phyloP scores from a whole-genome alignment of 140 eudicot genomes.

The Flaveria floridana region DNA sequence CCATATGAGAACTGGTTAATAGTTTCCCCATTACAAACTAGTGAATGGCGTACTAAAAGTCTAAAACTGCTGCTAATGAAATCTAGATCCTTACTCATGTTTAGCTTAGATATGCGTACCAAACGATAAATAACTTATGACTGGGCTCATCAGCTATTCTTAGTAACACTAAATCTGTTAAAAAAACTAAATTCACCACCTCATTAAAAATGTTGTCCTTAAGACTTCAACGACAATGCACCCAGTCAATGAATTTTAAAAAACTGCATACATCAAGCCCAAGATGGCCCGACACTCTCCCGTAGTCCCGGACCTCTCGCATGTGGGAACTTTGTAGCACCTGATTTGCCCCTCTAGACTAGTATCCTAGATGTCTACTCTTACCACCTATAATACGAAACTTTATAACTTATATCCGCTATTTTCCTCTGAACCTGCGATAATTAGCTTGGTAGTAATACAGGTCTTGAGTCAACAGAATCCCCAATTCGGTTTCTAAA shows the following conservation, averaged over 20 bases:
- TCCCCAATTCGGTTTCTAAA: constrained; percentile 9
- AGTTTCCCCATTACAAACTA: constrained; percentile 26
- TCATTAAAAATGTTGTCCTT: constrained; percentile 3
- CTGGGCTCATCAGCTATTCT: constrained; percentile 6
- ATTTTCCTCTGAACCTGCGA: constrained; percentile 17
- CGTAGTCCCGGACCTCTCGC: too few relatives aligned
- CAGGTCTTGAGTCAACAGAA: constrained; percentile 18
- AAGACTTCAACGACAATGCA: neutral
- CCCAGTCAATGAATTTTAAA: constrained; percentile 6
- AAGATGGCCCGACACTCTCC: too few relatives aligned
- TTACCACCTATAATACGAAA: constrained; percentile 23
- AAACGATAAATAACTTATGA: neutral
- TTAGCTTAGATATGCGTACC: neutral
- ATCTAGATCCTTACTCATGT: constrained; percentile 1
- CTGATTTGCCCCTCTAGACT: neutral
- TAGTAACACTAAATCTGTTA: neutral
- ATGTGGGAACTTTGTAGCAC: too few relatives aligned
- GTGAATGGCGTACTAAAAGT: constrained; percentile 16
- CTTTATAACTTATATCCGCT: constrained; percentile 23
- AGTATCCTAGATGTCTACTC: constrained; percentile 7
- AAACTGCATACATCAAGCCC: neutral
- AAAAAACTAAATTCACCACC: neutral
- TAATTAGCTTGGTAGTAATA: constrained; percentile 12
- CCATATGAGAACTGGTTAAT: constrained; percentile 7
- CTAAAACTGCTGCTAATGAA: constrained; percentile 10